phyloP scores from a whole-genome alignment of 1,284 basidiomycete species.

The Neotropicomus parvogracilis region DNA sequence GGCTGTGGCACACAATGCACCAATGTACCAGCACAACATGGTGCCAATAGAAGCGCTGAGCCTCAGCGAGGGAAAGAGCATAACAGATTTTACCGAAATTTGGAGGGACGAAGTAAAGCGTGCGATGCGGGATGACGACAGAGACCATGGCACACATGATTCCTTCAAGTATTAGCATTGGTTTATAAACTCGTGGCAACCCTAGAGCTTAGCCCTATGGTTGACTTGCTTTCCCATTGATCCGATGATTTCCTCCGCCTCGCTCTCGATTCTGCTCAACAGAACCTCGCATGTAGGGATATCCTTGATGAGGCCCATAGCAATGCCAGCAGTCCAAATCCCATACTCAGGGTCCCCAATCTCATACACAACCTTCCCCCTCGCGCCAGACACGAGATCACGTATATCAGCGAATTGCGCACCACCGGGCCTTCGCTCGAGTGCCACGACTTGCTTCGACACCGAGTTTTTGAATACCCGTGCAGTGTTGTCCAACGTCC shows the following conservation, averaged over 20 bases:
- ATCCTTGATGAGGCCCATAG: constrained; percentile 81
- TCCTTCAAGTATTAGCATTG: too few species aligned
- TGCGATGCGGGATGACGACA: constrained; percentile 31
- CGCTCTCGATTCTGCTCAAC: constrained; percentile 67
- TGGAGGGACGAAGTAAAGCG: constrained; percentile 60
- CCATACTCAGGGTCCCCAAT: constrained; percentile 83
- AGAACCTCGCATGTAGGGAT: constrained; percentile 82
- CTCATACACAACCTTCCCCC: constrained; percentile 81
- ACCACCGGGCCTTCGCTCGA: constrained; percentile 78
- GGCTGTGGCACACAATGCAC: constrained; percentile 60
- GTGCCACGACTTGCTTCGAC: constrained; percentile 74
- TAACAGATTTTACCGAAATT: constrained; percentile 69
- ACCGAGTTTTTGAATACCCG: constrained; percentile 88
- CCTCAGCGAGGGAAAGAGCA: constrained; percentile 66
- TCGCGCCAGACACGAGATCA: constrained; percentile 77
- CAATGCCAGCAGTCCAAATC: constrained; percentile 83
- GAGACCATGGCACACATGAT: neutral
- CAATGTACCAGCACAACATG: constrained; percentile 86
- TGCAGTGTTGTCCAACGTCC: constrained; percentile 82
- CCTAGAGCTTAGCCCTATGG: constrained; percentile 46
- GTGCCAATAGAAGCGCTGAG: constrained; percentile 84
- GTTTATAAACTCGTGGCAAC: neutral
- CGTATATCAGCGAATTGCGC: constrained; percentile 86
- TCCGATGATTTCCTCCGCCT: constrained; percentile 73
- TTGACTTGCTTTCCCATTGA: constrained; percentile 42